Percentiles rank a stretch among this genome's conserved stretches.
These are phyloP conservation scores for Collybia sordida DNA, from an alignment of 768 basidiomycete genomes.

Conservation along the genomic window DNA sequence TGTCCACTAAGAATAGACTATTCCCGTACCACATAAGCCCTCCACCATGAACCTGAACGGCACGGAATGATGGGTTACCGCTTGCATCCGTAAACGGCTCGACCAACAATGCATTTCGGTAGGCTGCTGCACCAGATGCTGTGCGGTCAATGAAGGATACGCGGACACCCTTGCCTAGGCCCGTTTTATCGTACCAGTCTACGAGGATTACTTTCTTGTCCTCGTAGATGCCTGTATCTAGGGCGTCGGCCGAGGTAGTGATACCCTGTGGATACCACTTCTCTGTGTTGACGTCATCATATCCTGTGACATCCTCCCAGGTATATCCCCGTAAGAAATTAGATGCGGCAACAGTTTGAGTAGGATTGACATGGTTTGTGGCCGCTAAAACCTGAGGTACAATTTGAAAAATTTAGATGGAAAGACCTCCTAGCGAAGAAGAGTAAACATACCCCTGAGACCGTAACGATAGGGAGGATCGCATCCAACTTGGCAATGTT, in stretches of 20 bases:
- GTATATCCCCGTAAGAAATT: constrained; percentile 10
- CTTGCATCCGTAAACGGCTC: constrained; percentile 11
- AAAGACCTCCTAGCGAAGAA: no score
- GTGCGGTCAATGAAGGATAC: constrained; percentile 14
- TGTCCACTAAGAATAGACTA: constrained; percentile 11
- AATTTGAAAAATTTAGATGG: not conserved
- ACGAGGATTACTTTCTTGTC: constrained; percentile 12
- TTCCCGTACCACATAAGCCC: constrained; percentile 14
- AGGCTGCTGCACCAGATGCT: constrained; percentile 2
- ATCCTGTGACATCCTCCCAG: constrained; percentile 12
- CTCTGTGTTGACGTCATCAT: constrained; percentile 10
- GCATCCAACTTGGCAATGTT: constrained; percentile 8
- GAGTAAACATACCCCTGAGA: constrained; percentile 5
- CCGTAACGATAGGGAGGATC: constrained; percentile 10
- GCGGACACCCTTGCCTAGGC: constrained; percentile 8
- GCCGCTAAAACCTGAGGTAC: constrained; percentile 6
- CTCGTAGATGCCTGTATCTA: constrained; percentile 10
- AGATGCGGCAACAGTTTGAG: constrained; percentile 4
- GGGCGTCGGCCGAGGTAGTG: constrained; percentile 14
- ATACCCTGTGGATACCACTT: constrained; percentile 15
- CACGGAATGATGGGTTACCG: constrained; percentile 8
- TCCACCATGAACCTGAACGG: constrained; percentile 11
- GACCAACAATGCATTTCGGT: constrained; percentile 12
- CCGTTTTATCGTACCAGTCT: constrained; percentile 12
- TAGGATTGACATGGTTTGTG: constrained; percentile 11